Evolutionary conservation across 257 asterid species (phyloP).

Genomic region (Solanum habrochaites): DNA sequence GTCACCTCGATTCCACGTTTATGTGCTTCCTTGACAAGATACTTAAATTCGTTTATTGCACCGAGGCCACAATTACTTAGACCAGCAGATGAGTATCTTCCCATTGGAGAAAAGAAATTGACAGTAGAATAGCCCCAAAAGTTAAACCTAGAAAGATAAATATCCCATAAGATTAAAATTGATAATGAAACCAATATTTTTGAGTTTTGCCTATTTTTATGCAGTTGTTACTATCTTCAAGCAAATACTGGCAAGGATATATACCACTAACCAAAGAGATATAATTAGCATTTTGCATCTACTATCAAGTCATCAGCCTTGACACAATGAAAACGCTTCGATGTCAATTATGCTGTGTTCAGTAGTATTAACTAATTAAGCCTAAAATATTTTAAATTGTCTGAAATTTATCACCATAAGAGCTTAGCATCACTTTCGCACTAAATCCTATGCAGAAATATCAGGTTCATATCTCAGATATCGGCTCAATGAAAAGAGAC

Average conservation of each 20-base stretch:
- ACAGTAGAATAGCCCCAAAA: constrained; percentile 98
- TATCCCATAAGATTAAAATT: not conserved
- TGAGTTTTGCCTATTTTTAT: not conserved
- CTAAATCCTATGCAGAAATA: not conserved
- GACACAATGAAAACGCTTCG: not conserved
- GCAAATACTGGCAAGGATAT: not conserved
- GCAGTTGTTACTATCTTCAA: not conserved
- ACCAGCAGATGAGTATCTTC: constrained; percentile 74
- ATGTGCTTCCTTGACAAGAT: constrained; percentile 94
- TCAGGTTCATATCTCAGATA: not conserved
- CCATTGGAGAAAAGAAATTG: constrained; percentile 93
- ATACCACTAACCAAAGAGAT: not conserved
- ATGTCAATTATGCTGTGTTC: not conserved
- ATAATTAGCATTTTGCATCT: not conserved
- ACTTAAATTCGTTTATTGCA: constrained; percentile 76
- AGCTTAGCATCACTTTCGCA: not conserved
- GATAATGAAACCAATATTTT: not conserved
- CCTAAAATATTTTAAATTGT: not conserved
- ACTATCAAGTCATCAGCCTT: not conserved
- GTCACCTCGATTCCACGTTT: constrained; percentile 86
- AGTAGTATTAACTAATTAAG: not conserved
- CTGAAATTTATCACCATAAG: not conserved
- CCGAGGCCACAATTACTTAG: constrained; percentile 45
- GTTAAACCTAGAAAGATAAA: constrained; percentile 55
- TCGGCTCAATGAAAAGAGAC: not conserved